Conservation (phyloP, 371 early-diverging fungal species). For the Capillidium heterosporum region DNA sequence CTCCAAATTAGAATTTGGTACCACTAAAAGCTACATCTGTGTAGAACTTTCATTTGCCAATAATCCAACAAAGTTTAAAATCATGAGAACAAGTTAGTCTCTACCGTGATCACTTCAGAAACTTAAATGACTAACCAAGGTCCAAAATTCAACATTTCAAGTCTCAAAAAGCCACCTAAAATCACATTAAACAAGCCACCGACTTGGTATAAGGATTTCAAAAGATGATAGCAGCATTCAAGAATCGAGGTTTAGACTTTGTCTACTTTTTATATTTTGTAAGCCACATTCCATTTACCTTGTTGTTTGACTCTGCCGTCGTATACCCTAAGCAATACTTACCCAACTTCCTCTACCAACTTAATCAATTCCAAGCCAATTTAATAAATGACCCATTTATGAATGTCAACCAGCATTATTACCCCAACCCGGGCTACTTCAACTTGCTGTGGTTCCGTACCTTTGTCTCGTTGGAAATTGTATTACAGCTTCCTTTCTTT, state of each 20-base stretch:
- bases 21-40: no score
- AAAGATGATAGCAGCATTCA: not conserved
- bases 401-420: not conserved
- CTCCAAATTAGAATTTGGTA: no score
- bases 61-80: no score
- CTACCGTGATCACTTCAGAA: no score
- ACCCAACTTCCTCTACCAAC: not conserved
- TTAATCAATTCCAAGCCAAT: not conserved
- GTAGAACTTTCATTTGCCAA: no score
- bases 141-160: no score
- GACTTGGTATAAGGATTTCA: no score
- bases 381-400: not conserved
- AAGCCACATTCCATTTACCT: not conserved
- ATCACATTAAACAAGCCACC: no score
- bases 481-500: conserved; percentile 14
- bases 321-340: not conserved
- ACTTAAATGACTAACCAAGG: no score
- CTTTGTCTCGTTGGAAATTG: conserved; percentile 12
- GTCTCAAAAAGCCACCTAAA: no score
- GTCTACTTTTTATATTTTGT: not conserved
- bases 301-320: not conserved
- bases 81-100: no score
- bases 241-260: not conserved
- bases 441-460: conserved; percentile 14
- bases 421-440: not conserved